phyloP scores from a whole-genome alignment of 306 rosid genomes.

The Canavalia ensiformis region DNA sequence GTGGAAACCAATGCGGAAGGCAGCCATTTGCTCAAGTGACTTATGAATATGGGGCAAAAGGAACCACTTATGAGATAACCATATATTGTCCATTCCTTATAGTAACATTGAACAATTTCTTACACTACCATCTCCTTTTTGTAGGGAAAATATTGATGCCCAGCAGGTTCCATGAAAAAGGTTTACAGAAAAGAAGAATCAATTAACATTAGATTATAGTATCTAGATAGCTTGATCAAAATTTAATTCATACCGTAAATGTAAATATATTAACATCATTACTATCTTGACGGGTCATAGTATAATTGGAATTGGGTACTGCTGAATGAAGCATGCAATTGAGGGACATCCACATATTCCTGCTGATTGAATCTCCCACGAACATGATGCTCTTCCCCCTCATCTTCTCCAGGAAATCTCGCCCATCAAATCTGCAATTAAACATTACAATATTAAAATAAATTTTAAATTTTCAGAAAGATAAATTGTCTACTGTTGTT shows the following conservation, averaged over 20 bases:
- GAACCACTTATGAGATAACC: constrained; percentile 39
- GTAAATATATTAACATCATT: constrained; percentile 69
- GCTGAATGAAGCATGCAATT: constrained; percentile 82
- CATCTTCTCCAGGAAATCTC: constrained; percentile 63
- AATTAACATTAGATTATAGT: background rate
- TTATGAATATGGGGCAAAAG: constrained; percentile 22
- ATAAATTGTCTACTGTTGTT: background rate
- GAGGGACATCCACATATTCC: constrained; percentile 90
- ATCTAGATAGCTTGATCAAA: background rate
- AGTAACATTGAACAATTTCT: constrained; percentile 25
- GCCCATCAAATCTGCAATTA: constrained; percentile 70
- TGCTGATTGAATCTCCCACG: constrained; percentile 90
- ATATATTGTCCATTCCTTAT: constrained; percentile 30
- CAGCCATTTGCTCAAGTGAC: background rate
- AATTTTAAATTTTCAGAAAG: background rate
- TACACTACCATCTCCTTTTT: background rate
- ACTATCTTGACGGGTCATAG: constrained; percentile 48
- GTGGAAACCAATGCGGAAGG: too few species aligned
- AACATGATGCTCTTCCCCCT: constrained; percentile 90
- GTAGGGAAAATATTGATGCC: constrained; percentile 1
- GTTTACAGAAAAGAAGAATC: too few species aligned
- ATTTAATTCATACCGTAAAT: constrained; percentile 61
- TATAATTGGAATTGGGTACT: constrained; percentile 65
- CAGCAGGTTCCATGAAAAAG: background rate
- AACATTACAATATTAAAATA: background rate